Base-by-base conservation (phyloP, 441 rosid genomes). In the Populus hybrid region DNA sequence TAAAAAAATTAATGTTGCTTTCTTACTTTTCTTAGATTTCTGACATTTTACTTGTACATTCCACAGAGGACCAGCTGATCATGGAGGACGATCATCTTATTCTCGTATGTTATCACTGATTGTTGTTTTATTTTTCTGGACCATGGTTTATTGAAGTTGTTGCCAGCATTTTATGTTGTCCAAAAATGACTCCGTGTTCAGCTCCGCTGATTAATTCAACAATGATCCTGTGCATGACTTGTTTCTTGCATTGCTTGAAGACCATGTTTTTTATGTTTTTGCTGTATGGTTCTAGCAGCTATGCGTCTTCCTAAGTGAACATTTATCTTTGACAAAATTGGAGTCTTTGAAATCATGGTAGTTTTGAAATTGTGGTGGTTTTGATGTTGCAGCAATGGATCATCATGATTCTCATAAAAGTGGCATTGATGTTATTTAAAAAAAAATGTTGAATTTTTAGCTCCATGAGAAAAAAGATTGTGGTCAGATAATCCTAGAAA, bases 21-120 rank as follows among this genome's bases (percentile, higher is more conserved):
- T 28, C n/a, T 36, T 69, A 53, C 1, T 24, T 24, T 24, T 24
- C 24, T 72, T 40, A 7, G 69, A 42, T 64, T 42, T 77, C 76
- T 74, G 42, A 21, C 74, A 69, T 26, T 61, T 73, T 71, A 84
- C 69, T 74, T 76, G 69, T 61, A 38, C 77, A 50, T 69, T 81
- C 67, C 78, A 75, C 90, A 95, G 97, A 83, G 95, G 87, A 85
- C 88, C 90, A 76, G 77, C 94, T 29, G 82, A 92, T 83, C 72
- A 90, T 75, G 90, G 93, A 78, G 95, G 92, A 68, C 88, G 86
- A 74, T 77, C 94, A 59, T 82, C 90, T 64, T 80, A 90, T 72
- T 88, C 89, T 87, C 97, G 97, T 95, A 89, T 77, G 75, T 64
- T 76, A 73, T 79, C 38, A 26, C 67, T 14, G 8, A 8, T n/a